A percentile compares a stretch with the other conserved stretches of the same genome.
Conservation (phyloP, 2,329 filamentous ascomycete species). For the Magnaporthiopsis poae region DNA sequence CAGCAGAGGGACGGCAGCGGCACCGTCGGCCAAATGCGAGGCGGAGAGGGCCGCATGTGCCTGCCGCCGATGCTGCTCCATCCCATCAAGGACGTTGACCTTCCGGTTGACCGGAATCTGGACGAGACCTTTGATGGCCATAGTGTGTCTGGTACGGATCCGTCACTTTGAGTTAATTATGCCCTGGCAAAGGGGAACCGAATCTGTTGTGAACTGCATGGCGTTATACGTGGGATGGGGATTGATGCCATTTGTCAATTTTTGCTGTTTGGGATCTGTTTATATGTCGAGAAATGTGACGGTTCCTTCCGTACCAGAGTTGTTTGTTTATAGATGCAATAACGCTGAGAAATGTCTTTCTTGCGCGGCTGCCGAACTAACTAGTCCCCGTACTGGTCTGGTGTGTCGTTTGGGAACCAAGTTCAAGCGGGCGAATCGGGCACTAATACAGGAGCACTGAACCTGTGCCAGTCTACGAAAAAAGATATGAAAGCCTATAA, state of each 20-base stretch:
- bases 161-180: constrained; percentile 25
- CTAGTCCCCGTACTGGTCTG: too few species aligned
- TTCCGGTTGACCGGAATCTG: constrained; percentile 50
- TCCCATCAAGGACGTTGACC: constrained; percentile 68
- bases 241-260: not conserved
- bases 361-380: too few species aligned
- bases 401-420: too few species aligned
- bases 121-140: constrained; percentile 36
- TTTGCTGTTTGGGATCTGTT: not conserved
- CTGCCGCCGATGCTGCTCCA: constrained; percentile 81
- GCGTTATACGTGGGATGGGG: not conserved
- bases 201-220: not conserved
- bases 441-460: too few species aligned
- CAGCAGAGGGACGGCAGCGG: constrained; percentile 38
- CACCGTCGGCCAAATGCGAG: constrained; percentile 42
- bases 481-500: too few species aligned
- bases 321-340: not conserved
- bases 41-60: constrained; percentile 79
- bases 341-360: too few species aligned
- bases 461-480: too few species aligned
- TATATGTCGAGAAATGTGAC: not conserved
- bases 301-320: not conserved
- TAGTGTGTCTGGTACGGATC: constrained; percentile 40
- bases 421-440: too few species aligned
- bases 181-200: not conserved